These are phyloP conservation scores for Lodderomyces margitis DNA, from an alignment of 1,139 yeast genomes.

Conservation along the genomic window DNA sequence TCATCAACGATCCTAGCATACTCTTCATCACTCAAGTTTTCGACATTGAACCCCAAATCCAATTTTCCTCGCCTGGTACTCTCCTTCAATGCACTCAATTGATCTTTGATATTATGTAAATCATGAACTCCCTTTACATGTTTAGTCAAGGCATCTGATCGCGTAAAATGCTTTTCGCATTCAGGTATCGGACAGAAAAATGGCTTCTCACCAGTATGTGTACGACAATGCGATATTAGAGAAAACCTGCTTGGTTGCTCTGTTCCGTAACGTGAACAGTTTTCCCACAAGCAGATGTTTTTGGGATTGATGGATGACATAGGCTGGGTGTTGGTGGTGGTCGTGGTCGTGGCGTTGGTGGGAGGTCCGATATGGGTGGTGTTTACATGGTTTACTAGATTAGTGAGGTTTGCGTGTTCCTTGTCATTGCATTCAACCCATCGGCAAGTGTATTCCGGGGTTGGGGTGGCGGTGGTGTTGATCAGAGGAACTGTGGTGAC, in stretches of 20 bases:
- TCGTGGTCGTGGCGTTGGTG: not conserved
- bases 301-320: conserved; percentile 27
- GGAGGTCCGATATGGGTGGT: conserved; percentile 24
- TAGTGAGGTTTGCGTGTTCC: conserved; percentile 22
- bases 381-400: conserved; percentile 34
- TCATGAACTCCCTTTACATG: conserved; percentile 67
- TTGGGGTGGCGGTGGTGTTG: conserved; percentile 3
- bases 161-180: conserved; percentile 58
- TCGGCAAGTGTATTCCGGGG: conserved; percentile 24
- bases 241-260: conserved; percentile 61
- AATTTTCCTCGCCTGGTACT: conserved; percentile 20
- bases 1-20: conserved; percentile 29
- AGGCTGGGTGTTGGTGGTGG: conserved; percentile 1
- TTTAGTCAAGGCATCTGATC: conserved; percentile 61
- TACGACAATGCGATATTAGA: conserved; percentile 58
- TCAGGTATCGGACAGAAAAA: conserved; percentile 70
- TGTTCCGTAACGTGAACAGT: conserved; percentile 53
- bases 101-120: conserved; percentile 38
- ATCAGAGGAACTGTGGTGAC: not conserved
- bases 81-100: conserved; percentile 26
- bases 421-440: conserved; percentile 34
- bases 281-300: conserved; percentile 62
- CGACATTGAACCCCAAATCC: conserved; percentile 17
- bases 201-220: conserved; percentile 69
- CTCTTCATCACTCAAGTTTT: conserved; percentile 26